Evolutionary conservation across 768 basidiomycete species (phyloP), one percentile per base, ranked within the genome.

Genomic region (Trametes gibbosa): DNA sequence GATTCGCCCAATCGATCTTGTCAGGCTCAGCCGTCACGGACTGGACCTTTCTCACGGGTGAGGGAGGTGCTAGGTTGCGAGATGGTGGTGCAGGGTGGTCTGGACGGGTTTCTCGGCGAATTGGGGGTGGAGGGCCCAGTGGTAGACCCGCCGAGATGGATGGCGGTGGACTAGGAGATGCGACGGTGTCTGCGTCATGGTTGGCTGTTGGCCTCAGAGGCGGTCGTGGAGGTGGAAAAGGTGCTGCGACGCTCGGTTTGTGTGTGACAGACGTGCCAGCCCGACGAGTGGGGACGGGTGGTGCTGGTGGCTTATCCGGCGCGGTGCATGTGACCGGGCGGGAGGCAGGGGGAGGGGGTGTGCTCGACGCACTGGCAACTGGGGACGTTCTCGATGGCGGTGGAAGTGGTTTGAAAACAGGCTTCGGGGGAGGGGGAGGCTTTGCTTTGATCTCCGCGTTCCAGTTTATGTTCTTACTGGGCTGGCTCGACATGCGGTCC

Each of bases 1-100:
- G 76, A 69, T 88, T 84, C 5, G 77, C 70, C 90, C 90, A 92
- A 68, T 90, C 84, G 29, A 92, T 81, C 40, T 39, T n/a, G 17
- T 65, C 66, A 42, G 35, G n/a, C 14, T 65, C 66, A 45, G 40
- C 41, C 21, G 55, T 63, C 3, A 43, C 19, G 23, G 37, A 39
- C 16, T 37, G 57, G 7, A 35, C 49, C n/a, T n/a, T 39, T 34
- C 27, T 53, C 1, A 56, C 34, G 2, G 50, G 37, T 0, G 60
- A 62, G 13, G 61, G 63, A 16, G 57, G 50, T 10, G 61, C 29
- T 7, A 24, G n/a, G 17, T 25, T 32, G 0, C 50, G 55, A 35
- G 62, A 53, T 2, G 65, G 25, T 5, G 47, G 42, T 27, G 60
- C 25, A 4, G 37, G 48, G 0, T 42, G 24, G 23, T 62, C 64